phyloP scores from a whole-genome alignment of 768 basidiomycete genomes.

The Cystobasidium ongulense region DNA sequence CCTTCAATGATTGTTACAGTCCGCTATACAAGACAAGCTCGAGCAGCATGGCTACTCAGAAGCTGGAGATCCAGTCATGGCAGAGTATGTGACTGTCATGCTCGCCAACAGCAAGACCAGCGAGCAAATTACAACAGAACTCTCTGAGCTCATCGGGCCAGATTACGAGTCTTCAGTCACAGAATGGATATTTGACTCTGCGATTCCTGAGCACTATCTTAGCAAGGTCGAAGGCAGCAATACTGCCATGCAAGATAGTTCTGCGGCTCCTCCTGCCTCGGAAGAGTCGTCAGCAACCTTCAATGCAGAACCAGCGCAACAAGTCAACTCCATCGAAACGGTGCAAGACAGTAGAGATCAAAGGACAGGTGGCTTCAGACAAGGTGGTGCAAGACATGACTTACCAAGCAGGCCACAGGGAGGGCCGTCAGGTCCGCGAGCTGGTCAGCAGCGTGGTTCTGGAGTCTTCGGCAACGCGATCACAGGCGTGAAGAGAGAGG shows the following conservation, averaged over 20 bases:
- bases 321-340: constrained; percentile 10
- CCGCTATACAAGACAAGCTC: constrained; percentile 40
- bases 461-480: constrained; percentile 39
- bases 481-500: constrained; percentile 38
- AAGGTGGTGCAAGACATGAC: not conserved
- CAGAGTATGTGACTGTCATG: constrained; percentile 88
- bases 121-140: constrained; percentile 81
- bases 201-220: constrained; percentile 14
- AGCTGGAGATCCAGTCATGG: constrained; percentile 42
- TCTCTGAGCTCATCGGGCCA: constrained; percentile 76
- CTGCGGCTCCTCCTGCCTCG: not conserved
- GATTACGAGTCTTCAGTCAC: constrained; percentile 79
- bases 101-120: constrained; percentile 75
- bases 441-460: constrained; percentile 15
- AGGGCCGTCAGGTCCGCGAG: not conserved
- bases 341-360: constrained; percentile 18
- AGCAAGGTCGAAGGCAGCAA: not conserved
- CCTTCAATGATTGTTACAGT: constrained; percentile 10
- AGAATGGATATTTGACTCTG: constrained; percentile 69
- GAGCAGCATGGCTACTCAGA: constrained; percentile 37
- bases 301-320: constrained; percentile 3
- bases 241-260: too few relatives aligned
- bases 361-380: not conserved
- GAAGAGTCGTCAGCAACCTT: not conserved
- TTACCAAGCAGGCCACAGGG: constrained; percentile 19